phyloP scores from a whole-genome alignment of 768 basidiomycete species.

The Leccinum broughii region DNA sequence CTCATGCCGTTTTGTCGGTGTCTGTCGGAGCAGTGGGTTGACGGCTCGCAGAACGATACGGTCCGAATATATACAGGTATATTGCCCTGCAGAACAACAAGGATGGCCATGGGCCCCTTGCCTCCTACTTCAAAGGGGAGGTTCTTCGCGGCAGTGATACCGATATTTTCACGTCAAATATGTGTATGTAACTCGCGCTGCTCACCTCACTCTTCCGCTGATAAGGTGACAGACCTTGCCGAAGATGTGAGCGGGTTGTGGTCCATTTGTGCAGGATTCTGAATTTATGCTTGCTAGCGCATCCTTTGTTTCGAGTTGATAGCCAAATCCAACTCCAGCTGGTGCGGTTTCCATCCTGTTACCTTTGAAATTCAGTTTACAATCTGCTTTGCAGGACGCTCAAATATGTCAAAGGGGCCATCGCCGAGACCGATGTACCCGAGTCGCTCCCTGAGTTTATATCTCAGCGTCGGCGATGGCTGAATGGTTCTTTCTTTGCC shows the following conservation, averaged over 20 bases:
- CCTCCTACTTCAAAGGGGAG: slow-evolving; percentile 98
- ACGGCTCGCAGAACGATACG: too few species aligned
- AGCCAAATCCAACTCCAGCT: slow-evolving; percentile 74
- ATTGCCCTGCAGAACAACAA: slow-evolving; percentile 88
- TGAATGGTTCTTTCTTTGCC: slow-evolving; percentile 94
- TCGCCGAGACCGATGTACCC: slow-evolving; percentile 93
- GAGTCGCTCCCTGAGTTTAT: slow-evolving; percentile 94
- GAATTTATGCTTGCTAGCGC: slow-evolving; percentile 49
- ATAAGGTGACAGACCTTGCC: slow-evolving; percentile 64
- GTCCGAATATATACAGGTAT: slow-evolving; percentile 45
- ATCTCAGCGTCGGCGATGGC: slow-evolving; percentile 84
- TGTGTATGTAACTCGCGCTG: slow-evolving; percentile 60
- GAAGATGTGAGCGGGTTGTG: slow-evolving; percentile 64
- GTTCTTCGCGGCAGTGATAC: slow-evolving; percentile 79
- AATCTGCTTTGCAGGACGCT: slow-evolving; percentile 66
- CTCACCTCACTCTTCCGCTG: slow-evolving; percentile 5
- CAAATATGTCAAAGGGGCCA: slow-evolving; percentile 92
- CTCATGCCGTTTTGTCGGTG: too few species aligned
- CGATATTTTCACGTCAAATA: slow-evolving; percentile 94
- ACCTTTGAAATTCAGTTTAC: not conserved
- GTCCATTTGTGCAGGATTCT: not conserved
- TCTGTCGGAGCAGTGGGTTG: too few species aligned
- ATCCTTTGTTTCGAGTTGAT: slow-evolving; percentile 82
- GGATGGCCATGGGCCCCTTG: slow-evolving; percentile 80
- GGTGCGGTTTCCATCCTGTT: slow-evolving; percentile 45